Evolutionary conservation across 495 filamentous ascomycete species (phyloP), one percentile per base, ranked within the genome.

Genomic region (Viridothelium virens): DNA sequence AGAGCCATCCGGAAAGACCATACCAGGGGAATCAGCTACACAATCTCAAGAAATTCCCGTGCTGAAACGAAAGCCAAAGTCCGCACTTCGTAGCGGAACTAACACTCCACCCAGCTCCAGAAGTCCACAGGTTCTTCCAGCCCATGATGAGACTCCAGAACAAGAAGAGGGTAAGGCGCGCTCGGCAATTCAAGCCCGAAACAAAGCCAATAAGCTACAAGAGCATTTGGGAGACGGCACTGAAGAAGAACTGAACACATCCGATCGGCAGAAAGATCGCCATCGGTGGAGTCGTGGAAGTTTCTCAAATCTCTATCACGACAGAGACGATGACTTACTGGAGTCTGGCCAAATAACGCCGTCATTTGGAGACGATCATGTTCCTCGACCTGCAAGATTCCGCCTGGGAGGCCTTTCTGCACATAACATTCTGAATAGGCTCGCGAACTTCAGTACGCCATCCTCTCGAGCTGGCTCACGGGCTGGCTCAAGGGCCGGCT

Each of bases 311-410:
- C 31, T 59, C 2, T 36, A 59, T 31, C 31, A 59, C 31, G 18
- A 59, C 53, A 2, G 18, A 3, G 53, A 59, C 36, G 53, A 59
- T 0, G 18, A 36, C 31, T 31, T 36, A 3, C 53, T 59, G 0
- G 53, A 59, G 14, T 59, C 53, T 36, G 53, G 53, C 31, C 53
- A 59, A 59, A 34, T 31, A 7, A 59, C 53, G 14, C 53, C 53
- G 9, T 18, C 5, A 7, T 36, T 59, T 59, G 53, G 18, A 34
- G 25, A 36, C 5, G 53, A 59, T 36, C 18, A 59, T 36, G 53
- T 36, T 36, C 53, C 53, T 14, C 53, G 31, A 36, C 53, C 53
- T 33, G 10, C 53, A n/a, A 33, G 31, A 59, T 59, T 34, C 18
- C 53, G 53, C 53, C 53, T 59, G 7, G 53, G 53, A 2, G 18